Conservation (phyloP, 768 basidiomycete species). For the Boletus rubescentipes region DNA sequence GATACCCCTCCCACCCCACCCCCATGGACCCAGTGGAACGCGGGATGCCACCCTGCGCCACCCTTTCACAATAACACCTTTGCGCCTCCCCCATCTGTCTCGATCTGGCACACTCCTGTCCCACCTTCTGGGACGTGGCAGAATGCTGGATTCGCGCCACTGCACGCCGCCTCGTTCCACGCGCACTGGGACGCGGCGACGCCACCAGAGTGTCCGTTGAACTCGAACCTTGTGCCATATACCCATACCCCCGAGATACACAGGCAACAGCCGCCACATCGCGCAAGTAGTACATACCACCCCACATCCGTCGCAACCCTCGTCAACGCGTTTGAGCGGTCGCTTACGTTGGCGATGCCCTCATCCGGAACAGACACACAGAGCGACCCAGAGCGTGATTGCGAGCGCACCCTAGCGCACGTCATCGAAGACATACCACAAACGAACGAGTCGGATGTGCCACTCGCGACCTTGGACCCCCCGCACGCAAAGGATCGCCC, state of each 20-base stretch:
- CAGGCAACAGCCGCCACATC: neutral
- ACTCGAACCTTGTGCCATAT: neutral
- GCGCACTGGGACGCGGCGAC: neutral
- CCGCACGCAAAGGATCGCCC: neutral
- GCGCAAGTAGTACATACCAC: neutral
- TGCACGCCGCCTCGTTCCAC: neutral
- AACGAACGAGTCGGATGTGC: neutral
- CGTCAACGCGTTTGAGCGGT: slow-evolving; percentile 8
- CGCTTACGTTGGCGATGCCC: neutral
- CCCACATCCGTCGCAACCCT: neutral
- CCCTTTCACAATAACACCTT: neutral
- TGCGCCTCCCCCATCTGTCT: neutral
- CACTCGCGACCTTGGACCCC: neutral
- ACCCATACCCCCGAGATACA: neutral
- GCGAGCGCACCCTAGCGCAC: neutral
- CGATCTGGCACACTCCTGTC: neutral
- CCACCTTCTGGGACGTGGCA: neutral
- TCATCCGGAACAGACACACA: neutral
- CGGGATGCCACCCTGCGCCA: neutral
- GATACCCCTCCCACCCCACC: neutral
- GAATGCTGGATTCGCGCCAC: neutral
- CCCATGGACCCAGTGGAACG: slow-evolving; percentile 2
- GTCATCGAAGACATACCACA: neutral
- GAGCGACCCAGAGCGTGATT: neutral
- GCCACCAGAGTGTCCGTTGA: neutral